These are phyloP conservation scores for Fusarium longipes DNA, from an alignment of 2,329 filamentous ascomycete genomes.

Conservation along the genomic window DNA sequence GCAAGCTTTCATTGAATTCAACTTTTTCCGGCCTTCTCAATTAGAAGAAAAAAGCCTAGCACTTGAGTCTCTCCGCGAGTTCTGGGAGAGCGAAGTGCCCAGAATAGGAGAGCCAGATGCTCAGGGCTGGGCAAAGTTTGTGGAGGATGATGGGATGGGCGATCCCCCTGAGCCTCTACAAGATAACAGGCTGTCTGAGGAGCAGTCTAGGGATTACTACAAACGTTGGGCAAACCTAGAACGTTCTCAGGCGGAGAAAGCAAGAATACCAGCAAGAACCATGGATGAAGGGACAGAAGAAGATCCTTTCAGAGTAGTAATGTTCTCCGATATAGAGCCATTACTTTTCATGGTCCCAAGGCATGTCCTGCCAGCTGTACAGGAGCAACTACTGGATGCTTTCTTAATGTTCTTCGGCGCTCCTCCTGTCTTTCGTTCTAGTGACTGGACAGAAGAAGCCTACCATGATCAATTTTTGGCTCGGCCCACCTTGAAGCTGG, in stretches of 20 bases:
- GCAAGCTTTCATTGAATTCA: conserved; percentile 83
- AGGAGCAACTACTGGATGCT: conserved; percentile 69
- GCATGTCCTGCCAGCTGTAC: conserved; percentile 50
- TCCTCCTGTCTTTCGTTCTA: conserved; percentile 59
- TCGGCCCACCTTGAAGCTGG: not conserved
- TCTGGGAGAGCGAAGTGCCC: conserved; percentile 87
- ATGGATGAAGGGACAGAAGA: conserved; percentile 80
- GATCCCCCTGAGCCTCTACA: conserved; percentile 55
- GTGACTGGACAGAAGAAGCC: conserved; percentile 48
- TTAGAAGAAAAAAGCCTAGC: conserved; percentile 42
- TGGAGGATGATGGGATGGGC: conserved; percentile 49
- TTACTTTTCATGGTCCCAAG: conserved; percentile 67
- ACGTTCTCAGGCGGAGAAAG: conserved; percentile 56
- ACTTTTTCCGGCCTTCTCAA: conserved; percentile 67
- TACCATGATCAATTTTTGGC: conserved; percentile 49
- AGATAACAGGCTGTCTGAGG: conserved; percentile 14
- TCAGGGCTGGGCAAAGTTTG: conserved; percentile 74
- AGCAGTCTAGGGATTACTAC: conserved; percentile 58
- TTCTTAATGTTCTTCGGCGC: conserved; percentile 76
- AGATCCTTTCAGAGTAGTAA: conserved; percentile 84
- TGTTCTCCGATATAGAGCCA: conserved; percentile 79
- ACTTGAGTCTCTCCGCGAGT: conserved; percentile 69
- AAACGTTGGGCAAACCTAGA: conserved; percentile 68
- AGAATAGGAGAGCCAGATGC: conserved; percentile 80
- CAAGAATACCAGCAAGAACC: conserved; percentile 75